Base-by-base conservation (phyloP, 352 stramenopile species). In the Globisporangium uncinulatum region DNA sequence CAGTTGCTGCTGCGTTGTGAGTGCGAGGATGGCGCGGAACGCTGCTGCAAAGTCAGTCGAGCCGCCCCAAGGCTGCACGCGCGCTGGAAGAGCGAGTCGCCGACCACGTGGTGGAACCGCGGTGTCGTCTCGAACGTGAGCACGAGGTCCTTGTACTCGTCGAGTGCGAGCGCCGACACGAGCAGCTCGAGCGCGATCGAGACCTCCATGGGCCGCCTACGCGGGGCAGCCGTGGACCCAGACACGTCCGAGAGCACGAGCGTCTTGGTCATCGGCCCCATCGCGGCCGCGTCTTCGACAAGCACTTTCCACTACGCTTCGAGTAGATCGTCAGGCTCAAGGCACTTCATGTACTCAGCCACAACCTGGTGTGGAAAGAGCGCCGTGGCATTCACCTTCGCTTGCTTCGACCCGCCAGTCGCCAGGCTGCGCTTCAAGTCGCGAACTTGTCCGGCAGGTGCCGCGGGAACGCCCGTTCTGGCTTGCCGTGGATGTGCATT, bases 21-120 rank as follows among this genome's bases (percentile, higher is more conserved):
- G 60, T 0, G 69, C 34, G 13, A 94, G 62, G 24, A 96, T 71
- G 9, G 66, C 62, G 2, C 79, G 67, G 53, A 91, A 83, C 14
- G 86, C 86, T 19, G 53, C 57, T 10, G 73, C 65, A 58, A 94
- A 91, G 66, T 92, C 58, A 0, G 83, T 96, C 42, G 36, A 72
- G 44, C 71, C 73, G 41, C 70, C 71, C 71, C 71, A 80, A 39
- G 69, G 29, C 52, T 44, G 0, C 24, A 13, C 24, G 82, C 71
- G 13, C 66, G 65, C 44, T 66, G 62, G n/a, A 56, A 63, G 6
- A 85, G 65, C 17, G 63, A 61, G 6, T 61, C 61, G 34, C 67
- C 72, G 31, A 57, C 57, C 3, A 80, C 66, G 37, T 79, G 57
- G 54, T 79, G 67, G 57, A 85, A 83, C 21, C 53, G 43, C 0